A percentile compares a stretch with the other conserved stretches of the same genome.
Evolutionary conservation across 306 rosid genomes (phyloP).

Genomic region (Benincasa hispida): DNA sequence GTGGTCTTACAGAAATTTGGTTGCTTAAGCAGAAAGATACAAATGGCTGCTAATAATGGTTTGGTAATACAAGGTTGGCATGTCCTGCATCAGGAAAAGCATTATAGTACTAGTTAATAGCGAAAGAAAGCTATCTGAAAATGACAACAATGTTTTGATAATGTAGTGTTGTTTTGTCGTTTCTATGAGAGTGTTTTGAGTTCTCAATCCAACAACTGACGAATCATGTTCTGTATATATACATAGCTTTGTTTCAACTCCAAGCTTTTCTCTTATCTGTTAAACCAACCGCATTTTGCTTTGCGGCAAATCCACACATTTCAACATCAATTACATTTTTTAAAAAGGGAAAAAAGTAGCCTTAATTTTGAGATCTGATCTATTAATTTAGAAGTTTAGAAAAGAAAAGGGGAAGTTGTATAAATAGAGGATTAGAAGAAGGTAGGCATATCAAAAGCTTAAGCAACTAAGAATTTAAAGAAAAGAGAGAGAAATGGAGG

Average conservation of each 20-base stretch:
- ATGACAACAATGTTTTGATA: too few species aligned
- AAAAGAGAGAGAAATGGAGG: conserved; percentile 31
- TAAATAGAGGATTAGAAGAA: neutral
- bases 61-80: neutral
- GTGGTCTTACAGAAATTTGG: too few species aligned
- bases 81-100: neutral
- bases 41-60: neutral
- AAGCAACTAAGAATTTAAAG: neutral
- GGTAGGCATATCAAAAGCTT: neutral
- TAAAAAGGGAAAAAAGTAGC: too few species aligned
- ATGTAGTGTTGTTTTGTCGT: neutral
- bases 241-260: conserved; percentile 35
- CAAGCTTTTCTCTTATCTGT: conserved; percentile 21
- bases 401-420: neutral
- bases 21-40: neutral
- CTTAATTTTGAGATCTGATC: neutral
- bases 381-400: neutral
- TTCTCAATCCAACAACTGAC: neutral
- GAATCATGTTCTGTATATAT: neutral
- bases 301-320: conserved; percentile 23
- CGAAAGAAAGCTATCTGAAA: neutral
- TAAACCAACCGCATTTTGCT: conserved; percentile 19
- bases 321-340: neutral
- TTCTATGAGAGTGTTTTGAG: neutral
- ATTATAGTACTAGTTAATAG: too few species aligned